phyloP scores from a whole-genome alignment of 495 filamentous ascomycete species.

The Xylaria longipes region DNA sequence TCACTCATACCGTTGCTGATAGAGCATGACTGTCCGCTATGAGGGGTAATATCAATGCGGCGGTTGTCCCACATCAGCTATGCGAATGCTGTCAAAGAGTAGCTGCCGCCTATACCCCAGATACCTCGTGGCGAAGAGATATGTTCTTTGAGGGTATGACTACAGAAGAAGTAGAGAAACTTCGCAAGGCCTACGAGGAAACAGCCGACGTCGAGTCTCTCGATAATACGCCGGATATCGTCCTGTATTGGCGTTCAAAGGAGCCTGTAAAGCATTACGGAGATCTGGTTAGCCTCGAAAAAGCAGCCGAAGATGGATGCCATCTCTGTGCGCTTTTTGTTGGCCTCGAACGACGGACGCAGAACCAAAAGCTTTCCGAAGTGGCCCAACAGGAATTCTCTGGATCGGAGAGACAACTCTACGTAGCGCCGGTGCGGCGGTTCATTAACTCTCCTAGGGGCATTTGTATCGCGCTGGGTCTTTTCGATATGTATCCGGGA shows the following conservation, averaged over 20 bases:
- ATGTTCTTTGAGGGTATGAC: background rate
- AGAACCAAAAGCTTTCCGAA: background rate
- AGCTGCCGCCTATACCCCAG: background rate
- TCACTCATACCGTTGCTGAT: background rate
- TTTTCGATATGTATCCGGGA: background rate
- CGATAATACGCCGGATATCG: background rate
- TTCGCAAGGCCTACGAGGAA: background rate
- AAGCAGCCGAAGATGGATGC: background rate
- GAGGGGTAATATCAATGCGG: background rate
- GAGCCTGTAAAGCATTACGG: background rate
- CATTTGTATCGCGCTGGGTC: background rate
- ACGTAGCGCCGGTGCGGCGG: background rate
- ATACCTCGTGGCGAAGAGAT: background rate
- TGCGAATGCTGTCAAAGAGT: constrained; percentile 1
- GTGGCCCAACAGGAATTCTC: background rate
- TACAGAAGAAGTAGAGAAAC: background rate
- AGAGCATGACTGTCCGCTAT: background rate
- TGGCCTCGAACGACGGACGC: background rate
- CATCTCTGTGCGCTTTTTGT: background rate
- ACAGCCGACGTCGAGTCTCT: background rate
- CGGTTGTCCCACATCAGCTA: background rate
- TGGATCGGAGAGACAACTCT: background rate
- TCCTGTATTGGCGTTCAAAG: background rate
- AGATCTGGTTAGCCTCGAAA: background rate
- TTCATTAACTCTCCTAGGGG: background rate